These are phyloP conservation scores for Xylaria multiplex DNA, from an alignment of 2,329 filamentous ascomycete genomes.

Conservation along the genomic window DNA sequence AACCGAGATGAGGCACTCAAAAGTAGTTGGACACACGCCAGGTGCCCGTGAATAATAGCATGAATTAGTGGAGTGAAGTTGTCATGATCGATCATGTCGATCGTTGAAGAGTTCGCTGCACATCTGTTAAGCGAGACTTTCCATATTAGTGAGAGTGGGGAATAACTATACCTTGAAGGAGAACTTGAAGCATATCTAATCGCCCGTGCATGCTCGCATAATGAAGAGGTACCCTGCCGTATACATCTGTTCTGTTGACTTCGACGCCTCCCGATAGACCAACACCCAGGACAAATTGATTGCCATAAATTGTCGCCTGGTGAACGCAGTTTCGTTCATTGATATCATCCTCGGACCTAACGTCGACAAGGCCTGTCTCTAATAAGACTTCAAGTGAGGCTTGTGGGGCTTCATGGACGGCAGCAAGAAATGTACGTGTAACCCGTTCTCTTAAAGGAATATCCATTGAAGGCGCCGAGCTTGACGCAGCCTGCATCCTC, in stretches of 20 bases:
- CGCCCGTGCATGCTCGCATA: conserved; percentile 97
- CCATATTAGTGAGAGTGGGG: neutral
- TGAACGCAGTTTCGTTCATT: conserved; percentile 97
- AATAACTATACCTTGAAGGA: conserved; percentile 68
- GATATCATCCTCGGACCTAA: conserved; percentile 96
- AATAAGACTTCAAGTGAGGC: conserved; percentile 80
- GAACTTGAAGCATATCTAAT: conserved; percentile 80
- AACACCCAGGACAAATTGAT: conserved; percentile 77
- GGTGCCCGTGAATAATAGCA: conserved; percentile 87
- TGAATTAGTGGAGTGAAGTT: conserved; percentile 97
- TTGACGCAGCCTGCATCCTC: conserved; percentile 69
- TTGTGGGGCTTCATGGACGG: conserved; percentile 84
- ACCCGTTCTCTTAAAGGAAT: conserved; percentile 75
- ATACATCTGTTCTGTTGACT: conserved; percentile 85
- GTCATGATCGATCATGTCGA: conserved; percentile 92
- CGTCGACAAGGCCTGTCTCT: conserved; percentile 82
- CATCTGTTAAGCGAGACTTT: conserved; percentile 24
- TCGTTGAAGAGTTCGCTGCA: conserved; percentile 75
- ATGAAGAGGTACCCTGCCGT: conserved; percentile 90
- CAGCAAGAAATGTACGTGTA: conserved; percentile 89
- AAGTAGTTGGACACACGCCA: conserved; percentile 81
- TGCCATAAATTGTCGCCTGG: conserved; percentile 95
- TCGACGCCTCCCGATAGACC: conserved; percentile 81
- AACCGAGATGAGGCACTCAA: conserved; percentile 83
- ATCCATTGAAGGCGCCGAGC: conserved; percentile 60